These are phyloP conservation scores for Dothideomycetes sp. DNA, from an alignment of 2,329 filamentous ascomycete genomes.

Conservation along the genomic window DNA sequence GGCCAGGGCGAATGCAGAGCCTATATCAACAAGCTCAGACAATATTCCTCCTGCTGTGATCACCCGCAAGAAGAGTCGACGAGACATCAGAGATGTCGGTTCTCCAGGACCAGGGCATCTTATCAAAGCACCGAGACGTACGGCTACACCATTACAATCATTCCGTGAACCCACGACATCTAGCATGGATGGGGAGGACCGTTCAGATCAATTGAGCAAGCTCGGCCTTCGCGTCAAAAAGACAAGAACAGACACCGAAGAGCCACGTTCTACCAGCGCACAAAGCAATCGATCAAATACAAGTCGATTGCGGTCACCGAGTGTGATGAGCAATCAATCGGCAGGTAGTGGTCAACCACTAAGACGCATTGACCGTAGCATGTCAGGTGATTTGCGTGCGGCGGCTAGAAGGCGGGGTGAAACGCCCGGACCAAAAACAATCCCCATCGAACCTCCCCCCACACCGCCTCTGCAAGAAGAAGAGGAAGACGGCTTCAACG, in stretches of 20 bases:
- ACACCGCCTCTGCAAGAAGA: slow-evolving; percentile 52
- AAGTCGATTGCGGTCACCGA: slow-evolving; percentile 51
- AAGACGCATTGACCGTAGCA: slow-evolving; percentile 55
- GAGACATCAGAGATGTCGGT: slow-evolving; percentile 31
- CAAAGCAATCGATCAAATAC: slow-evolving; percentile 36
- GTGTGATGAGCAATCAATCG: slow-evolving; percentile 47
- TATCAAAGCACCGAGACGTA: slow-evolving; percentile 30
- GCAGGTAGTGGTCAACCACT: slow-evolving; percentile 62
- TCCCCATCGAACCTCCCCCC: slow-evolving; percentile 34
- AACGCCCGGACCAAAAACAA: slow-evolving; percentile 28
- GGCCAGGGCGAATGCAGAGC: neutral
- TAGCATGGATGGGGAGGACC: no score
- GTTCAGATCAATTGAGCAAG: no score
- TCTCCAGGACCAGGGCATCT: slow-evolving; percentile 28
- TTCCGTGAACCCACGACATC: slow-evolving; percentile 26
- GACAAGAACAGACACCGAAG: neutral
- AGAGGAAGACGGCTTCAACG: slow-evolving; percentile 56
- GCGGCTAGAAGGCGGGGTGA: slow-evolving; percentile 49
- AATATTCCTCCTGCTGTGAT: neutral
- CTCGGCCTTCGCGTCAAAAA: neutral
- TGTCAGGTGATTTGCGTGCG: slow-evolving; percentile 69
- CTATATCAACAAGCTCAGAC: neutral
- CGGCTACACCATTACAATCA: slow-evolving; percentile 29
- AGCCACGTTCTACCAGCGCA: neutral
- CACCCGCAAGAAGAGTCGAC: slow-evolving; percentile 26